phyloP scores from a whole-genome alignment of 768 basidiomycete species.

The Tremella yokohamensis region DNA sequence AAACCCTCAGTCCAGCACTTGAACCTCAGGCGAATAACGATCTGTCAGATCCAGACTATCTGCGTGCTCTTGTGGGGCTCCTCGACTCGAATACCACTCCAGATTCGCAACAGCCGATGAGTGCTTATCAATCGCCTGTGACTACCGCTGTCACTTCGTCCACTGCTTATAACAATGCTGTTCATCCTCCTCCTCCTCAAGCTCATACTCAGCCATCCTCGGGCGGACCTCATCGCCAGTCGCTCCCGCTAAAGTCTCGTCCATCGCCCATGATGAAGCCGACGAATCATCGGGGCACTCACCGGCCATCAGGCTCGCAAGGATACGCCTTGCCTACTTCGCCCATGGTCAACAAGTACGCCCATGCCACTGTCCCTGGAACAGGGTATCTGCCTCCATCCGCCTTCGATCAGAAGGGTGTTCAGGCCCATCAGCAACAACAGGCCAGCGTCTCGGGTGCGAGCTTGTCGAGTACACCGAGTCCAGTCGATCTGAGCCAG shows the following conservation, averaged over 20 bases:
- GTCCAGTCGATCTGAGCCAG: slow-evolving; percentile 67
- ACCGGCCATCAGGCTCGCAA: slow-evolving; percentile 9
- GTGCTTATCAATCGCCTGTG: not conserved
- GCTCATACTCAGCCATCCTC: not conserved
- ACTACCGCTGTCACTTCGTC: no score
- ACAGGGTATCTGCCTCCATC: slow-evolving; percentile 29
- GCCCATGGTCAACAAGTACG: slow-evolving; percentile 19
- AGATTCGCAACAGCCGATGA: not conserved
- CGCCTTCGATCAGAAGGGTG: slow-evolving; percentile 27
- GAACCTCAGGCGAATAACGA: slow-evolving; percentile 32
- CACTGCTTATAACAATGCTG: not conserved
- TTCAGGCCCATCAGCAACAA: slow-evolving; percentile 25
- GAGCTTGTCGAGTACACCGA: slow-evolving; percentile 57
- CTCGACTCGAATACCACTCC: slow-evolving; percentile 20
- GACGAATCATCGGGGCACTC: slow-evolving; percentile 30
- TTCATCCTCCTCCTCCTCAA: slow-evolving; percentile 8
- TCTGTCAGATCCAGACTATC: slow-evolving; percentile 36
- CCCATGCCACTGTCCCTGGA: slow-evolving; percentile 14
- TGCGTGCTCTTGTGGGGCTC: slow-evolving; percentile 34
- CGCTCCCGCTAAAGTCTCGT: slow-evolving; percentile 36
- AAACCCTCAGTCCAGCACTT: slow-evolving; percentile 47
- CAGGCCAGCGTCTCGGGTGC: slow-evolving; percentile 13
- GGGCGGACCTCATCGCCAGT: slow-evolving; percentile 30
- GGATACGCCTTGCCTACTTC: slow-evolving; percentile 24
- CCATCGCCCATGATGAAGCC: slow-evolving; percentile 51